Base-by-base conservation (phyloP, 257 asterid species). In the Ocimum tenuiflorum region DNA sequence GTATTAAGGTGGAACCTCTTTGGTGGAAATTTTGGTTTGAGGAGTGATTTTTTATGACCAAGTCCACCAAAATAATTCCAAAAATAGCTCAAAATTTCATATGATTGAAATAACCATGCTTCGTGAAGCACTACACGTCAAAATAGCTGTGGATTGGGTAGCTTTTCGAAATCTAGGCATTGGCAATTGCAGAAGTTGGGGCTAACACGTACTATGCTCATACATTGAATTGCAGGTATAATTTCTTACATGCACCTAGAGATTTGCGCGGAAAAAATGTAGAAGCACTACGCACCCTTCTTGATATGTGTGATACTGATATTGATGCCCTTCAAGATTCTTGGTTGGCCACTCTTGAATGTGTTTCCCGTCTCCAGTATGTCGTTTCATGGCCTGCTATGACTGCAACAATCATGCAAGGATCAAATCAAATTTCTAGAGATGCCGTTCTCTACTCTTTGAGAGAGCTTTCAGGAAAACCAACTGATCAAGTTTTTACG, bases 361-460 rank as follows among this genome's bases (percentile, higher is more conserved):
- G 97, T 78, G 80, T 94, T 74, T 94, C 99, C 69, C 96, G 99
- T 76, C 95, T 94, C 77, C 95, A 94, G 63, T 90, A 88, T 78
- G 71, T 83, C n/a, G 81, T 87, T 47, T 90, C 99, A 52, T 82
- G 79, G 70, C 95, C 95, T 70, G 77, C 95, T 62, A 88, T 92
- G 85, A 77, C 89, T 66, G 89, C 94, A 67, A 94, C 83, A 75
- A 85, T 94, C 72, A 82, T 88, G 95, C 95, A 86, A 83, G 99
- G 99, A 71, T 77, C 96, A 79, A 90, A 88, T 77, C 97, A 90
- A 60, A 78, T 83, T 63, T 83, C 96, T 35, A 86, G 91, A 77
- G 97, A 88, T 77, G 86, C 95, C 52, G 73, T 90, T 70, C 75
- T 90, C 75, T 95, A 85, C 57, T 85, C 95, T 72, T 82, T 94